Evolutionary conservation across 2,329 filamentous ascomycete genomes (phyloP).

Genomic region (Calonectria hawksworthii): DNA sequence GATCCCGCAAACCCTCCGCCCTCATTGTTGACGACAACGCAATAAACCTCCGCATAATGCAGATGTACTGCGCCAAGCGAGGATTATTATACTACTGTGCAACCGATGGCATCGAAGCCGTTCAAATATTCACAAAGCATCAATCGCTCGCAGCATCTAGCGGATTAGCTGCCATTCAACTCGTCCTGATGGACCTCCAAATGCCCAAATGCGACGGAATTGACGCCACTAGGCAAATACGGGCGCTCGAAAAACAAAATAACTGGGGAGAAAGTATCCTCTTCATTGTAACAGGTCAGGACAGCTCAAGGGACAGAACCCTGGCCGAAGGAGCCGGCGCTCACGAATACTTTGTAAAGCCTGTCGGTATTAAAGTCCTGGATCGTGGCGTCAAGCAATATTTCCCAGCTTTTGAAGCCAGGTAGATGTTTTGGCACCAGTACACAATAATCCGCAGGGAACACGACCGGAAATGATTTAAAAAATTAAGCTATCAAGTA

Average conservation of each 20-base stretch:
- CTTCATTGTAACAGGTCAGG: slow-evolving; percentile 48
- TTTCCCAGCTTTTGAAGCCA: slow-evolving; percentile 32
- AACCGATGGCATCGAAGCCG: slow-evolving; percentile 59
- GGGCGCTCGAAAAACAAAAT: slow-evolving; percentile 36
- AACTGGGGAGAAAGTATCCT: slow-evolving; percentile 33
- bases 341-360: slow-evolving; percentile 44
- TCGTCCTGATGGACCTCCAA: slow-evolving; percentile 48
- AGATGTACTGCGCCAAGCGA: slow-evolving; percentile 61
- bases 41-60: slow-evolving; percentile 63
- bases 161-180: slow-evolving; percentile 30
- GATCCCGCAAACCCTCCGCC: slow-evolving; percentile 35
- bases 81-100: slow-evolving; percentile 58
- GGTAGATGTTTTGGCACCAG: neutral
- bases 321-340: slow-evolving; percentile 38
- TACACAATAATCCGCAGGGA: neutral
- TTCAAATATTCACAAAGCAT: slow-evolving; percentile 48
- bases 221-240: slow-evolving; percentile 44
- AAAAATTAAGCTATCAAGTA: neutral
- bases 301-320: slow-evolving; percentile 38
- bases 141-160: slow-evolving; percentile 23
- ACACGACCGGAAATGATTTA: neutral
- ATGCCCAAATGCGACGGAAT: slow-evolving; percentile 49
- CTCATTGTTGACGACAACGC: slow-evolving; percentile 64
- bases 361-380: slow-evolving; percentile 38
- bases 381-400: slow-evolving; percentile 32